Percentiles rank a stretch among this genome's conserved stretches.
Evolutionary conservation across 805 yeast genomes (phyloP).

Genomic region (Scheffersomyces amazonensis): DNA sequence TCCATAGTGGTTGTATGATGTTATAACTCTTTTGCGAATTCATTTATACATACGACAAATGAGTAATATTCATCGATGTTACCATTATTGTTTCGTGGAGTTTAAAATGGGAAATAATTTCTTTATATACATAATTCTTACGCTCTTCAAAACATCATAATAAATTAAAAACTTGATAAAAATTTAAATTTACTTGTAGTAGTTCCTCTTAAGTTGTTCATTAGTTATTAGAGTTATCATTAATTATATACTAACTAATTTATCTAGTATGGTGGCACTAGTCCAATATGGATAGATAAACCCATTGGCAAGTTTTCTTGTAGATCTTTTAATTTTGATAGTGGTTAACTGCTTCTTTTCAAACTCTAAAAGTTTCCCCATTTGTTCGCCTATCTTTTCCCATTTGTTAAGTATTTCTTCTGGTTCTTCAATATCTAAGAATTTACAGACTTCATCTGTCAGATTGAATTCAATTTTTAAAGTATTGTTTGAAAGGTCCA

Average conservation of each 20-base stretch:
- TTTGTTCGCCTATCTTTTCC: constrained; percentile 4
- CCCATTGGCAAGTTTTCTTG: constrained; percentile 2
- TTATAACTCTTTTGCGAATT: too few species aligned
- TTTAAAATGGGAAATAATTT: too few species aligned
- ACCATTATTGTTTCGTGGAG: too few species aligned
- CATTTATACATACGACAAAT: too few species aligned
- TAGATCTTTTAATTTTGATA: constrained; percentile 2
- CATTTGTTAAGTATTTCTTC: constrained; percentile 10
- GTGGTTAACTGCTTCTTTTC: background rate
- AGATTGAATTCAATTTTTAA: constrained; percentile 19
- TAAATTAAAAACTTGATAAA: too few species aligned
- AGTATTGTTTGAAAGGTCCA: constrained; percentile 2
- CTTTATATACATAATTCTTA: too few species aligned
- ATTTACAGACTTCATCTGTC: constrained; percentile 21
- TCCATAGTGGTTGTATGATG: too few species aligned
- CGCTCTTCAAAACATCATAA: too few species aligned
- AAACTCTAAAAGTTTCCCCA: constrained; percentile 1
- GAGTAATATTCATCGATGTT: too few species aligned
- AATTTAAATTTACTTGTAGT: too few species aligned
- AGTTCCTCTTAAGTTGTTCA: too few species aligned
- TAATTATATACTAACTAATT: constrained; percentile 1
- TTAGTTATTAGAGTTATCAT: background rate
- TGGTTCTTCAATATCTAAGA: constrained; percentile 14
- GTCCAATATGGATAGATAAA: constrained; percentile 13
- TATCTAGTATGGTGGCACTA: constrained; percentile 9